Evolutionary conservation across 192 early-diverging fungal species (phyloP).

Genomic region (Coemansia interrupta): DNA sequence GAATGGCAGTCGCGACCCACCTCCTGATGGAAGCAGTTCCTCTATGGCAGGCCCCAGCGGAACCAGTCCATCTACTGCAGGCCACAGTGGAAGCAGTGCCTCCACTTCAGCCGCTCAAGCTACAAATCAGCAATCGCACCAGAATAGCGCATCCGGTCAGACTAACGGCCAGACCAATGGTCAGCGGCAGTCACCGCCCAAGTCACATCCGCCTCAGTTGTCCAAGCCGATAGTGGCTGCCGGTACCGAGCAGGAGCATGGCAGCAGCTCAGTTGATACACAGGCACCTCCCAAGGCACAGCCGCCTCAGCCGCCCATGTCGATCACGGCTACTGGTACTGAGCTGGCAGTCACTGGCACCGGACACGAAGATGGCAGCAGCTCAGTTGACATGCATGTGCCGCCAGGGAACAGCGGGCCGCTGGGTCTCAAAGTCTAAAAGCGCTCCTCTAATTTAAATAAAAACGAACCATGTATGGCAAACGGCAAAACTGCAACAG

Average conservation of each 20-base stretch:
- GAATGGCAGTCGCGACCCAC: not conserved
- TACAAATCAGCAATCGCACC: not conserved
- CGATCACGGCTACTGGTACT: constrained; percentile 6
- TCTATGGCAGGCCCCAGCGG: no score
- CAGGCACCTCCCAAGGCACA: no score
- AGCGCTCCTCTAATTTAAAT: no score
- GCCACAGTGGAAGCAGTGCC: no score
- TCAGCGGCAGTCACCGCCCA: no score
- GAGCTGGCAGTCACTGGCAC: no score
- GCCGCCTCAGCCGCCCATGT: not conserved
- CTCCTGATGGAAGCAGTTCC: not conserved
- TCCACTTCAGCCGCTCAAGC: no score
- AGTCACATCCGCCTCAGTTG: not conserved
- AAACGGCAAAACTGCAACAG: no score
- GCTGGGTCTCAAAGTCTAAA: constrained; percentile 23
- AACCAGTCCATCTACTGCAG: no score
- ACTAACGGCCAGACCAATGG: no score
- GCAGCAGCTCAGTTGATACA: constrained; percentile 14
- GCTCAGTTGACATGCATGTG: constrained; percentile 34
- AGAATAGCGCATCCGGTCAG: not conserved
- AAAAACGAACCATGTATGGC: not conserved
- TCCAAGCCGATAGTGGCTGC: constrained; percentile 7
- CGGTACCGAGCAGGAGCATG: not conserved
- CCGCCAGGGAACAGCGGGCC: constrained; percentile 33
- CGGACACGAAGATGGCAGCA: constrained; percentile 1